phyloP scores from a whole-genome alignment of 768 basidiomycete species.

The Panus rudis region DNA sequence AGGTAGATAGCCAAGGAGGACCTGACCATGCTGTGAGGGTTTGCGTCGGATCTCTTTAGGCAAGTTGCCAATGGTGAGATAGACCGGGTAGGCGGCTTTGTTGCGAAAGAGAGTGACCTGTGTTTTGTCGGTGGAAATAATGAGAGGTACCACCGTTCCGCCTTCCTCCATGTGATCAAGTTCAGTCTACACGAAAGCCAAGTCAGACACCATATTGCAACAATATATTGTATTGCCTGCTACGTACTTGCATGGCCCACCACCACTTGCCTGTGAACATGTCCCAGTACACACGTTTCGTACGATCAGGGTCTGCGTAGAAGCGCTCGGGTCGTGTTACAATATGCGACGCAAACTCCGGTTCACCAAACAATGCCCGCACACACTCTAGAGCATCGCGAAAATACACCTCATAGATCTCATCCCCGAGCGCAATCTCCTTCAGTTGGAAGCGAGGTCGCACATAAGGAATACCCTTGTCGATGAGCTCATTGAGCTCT shows the following conservation, averaged over 20 bases:
- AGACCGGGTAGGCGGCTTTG: slow-evolving; percentile 23
- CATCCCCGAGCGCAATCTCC: slow-evolving; percentile 22
- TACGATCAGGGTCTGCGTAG: slow-evolving; percentile 23
- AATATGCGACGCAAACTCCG: slow-evolving; percentile 23
- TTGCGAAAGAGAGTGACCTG: slow-evolving; percentile 20
- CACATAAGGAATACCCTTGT: slow-evolving; percentile 21
- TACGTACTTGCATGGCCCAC: slow-evolving; percentile 39
- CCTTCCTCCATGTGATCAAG: no score
- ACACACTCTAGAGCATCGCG: slow-evolving; percentile 31
- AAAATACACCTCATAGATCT: slow-evolving; percentile 27
- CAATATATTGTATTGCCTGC: no score
- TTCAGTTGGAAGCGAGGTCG: slow-evolving; percentile 21
- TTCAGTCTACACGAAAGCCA: no score
- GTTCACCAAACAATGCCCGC: slow-evolving; percentile 25
- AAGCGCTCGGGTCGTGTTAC: slow-evolving; percentile 29
- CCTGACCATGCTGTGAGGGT: slow-evolving; percentile 7
- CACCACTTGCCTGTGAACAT: slow-evolving; percentile 45
- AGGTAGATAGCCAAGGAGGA: slow-evolving; percentile 21
- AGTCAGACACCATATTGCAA: no score
- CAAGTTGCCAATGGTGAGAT: slow-evolving; percentile 25
- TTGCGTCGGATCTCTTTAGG: slow-evolving; percentile 15
- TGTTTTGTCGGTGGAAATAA: slow-evolving; percentile 23
- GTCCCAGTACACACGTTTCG: slow-evolving; percentile 27
- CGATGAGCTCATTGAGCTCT: slow-evolving; percentile 30
- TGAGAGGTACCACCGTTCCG: slow-evolving; percentile 20